These are phyloP conservation scores for Hanseniaspora thailandica DNA, from an alignment of 805 yeast species.

Conservation along the genomic window DNA sequence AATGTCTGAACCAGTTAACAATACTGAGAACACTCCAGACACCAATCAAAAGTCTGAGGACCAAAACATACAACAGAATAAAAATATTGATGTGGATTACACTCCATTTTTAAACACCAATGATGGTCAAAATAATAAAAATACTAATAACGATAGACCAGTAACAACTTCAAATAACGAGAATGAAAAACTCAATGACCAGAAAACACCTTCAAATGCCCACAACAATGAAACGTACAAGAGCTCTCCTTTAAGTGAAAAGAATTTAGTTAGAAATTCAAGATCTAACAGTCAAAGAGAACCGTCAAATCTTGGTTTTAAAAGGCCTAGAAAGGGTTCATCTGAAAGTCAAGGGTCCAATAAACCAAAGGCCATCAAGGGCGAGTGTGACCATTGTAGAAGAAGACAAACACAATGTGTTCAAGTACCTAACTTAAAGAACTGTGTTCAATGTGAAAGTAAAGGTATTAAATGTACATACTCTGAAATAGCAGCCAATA, in stretches of 20 bases:
- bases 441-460: conserved; percentile 67
- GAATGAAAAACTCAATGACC: conserved; percentile 8
- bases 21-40: not conserved
- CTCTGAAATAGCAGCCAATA: conserved; percentile 40
- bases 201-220: conserved; percentile 9
- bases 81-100: conserved; percentile 12
- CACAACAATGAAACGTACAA: conserved; percentile 7
- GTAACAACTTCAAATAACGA: not conserved
- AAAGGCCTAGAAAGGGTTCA: conserved; percentile 26
- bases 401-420: conserved; percentile 72
- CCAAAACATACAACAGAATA: not conserved
- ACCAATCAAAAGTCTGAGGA: conserved; percentile 1
- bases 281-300: conserved; percentile 6
- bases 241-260: conserved; percentile 4
- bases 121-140: conserved; percentile 4
- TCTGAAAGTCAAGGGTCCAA: conserved; percentile 20
- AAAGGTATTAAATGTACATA: conserved; percentile 67
- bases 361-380: not conserved
- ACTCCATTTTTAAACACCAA: conserved; percentile 11
- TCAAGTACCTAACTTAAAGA: conserved; percentile 46
- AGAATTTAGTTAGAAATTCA: conserved; percentile 14
- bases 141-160: conserved; percentile 2
- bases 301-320: conserved; percentile 15
- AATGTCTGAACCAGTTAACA: not conserved
- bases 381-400: conserved; percentile 78